These are phyloP conservation scores for Termitomyces sp. DNA, from an alignment of 768 basidiomycete species.

Conservation along the genomic window DNA sequence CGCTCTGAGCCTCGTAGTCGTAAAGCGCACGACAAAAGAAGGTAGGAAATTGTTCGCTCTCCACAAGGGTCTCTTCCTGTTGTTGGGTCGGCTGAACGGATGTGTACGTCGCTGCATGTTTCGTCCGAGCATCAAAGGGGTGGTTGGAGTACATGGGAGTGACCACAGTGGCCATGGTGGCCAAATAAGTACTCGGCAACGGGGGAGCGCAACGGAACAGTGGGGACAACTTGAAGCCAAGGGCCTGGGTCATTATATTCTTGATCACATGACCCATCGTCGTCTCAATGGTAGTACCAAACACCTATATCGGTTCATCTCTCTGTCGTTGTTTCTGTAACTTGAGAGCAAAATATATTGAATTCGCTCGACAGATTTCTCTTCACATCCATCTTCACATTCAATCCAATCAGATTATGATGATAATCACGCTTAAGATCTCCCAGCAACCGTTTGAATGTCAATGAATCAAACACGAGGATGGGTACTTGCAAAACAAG, in stretches of 20 bases:
- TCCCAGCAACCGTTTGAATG: neutral
- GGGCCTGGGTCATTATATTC: constrained; percentile 13
- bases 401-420: neutral
- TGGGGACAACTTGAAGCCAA: constrained; percentile 11
- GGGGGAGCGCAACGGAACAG: constrained; percentile 10
- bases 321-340: neutral
- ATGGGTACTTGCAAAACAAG: too few species aligned
- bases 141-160: constrained; percentile 23
- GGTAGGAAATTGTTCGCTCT: constrained; percentile 64
- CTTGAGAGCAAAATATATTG: too few species aligned
- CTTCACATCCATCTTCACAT: neutral
- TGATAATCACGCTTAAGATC: too few species aligned
- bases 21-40: constrained; percentile 92
- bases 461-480: too few species aligned
- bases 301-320: neutral
- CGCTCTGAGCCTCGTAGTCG: constrained; percentile 85
- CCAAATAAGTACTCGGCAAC: constrained; percentile 7
- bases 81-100: constrained; percentile 18
- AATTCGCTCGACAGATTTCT: neutral
- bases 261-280: constrained; percentile 6
- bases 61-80: constrained; percentile 34
- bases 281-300: neutral
- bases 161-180: constrained; percentile 28
- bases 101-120: constrained; percentile 16
- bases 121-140: constrained; percentile 18